Conservation (phyloP, 1,284 basidiomycete species). For the Fomitopsis palustris region DNA sequence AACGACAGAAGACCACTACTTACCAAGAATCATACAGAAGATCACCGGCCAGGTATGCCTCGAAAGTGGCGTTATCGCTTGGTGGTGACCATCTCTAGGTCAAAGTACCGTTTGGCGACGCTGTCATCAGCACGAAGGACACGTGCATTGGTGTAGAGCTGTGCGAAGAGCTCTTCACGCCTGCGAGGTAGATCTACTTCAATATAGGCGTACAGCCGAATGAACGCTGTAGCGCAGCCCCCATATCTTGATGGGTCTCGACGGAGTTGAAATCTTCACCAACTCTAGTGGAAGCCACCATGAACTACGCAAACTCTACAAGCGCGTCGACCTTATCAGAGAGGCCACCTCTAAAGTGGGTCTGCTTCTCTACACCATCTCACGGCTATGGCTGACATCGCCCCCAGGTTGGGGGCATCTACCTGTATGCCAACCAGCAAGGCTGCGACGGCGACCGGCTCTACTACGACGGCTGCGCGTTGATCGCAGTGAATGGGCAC, state of each 20-base stretch:
- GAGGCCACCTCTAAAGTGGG: conserved; percentile 92
- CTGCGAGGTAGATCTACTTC: conserved; percentile 63
- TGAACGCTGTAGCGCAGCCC: conserved; percentile 51
- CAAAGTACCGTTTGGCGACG: conserved; percentile 94
- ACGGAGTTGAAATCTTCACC: conserved; percentile 98
- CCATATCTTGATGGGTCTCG: conserved; percentile 94
- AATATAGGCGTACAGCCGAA: neutral
- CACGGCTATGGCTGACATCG: neutral
- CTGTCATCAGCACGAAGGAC: conserved; percentile 89
- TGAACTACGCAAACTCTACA: conserved; percentile 91
- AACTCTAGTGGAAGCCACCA: conserved; percentile 98
- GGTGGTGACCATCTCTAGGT: conserved; percentile 36
- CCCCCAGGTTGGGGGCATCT: conserved; percentile 86
- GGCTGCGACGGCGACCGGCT: conserved; percentile 97
- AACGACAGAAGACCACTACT: conserved; percentile 84
- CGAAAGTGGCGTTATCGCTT: too few species aligned
- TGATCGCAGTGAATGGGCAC: conserved; percentile 93
- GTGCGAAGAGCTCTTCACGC: conserved; percentile 97
- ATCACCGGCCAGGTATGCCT: conserved; percentile 80
- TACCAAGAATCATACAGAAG: conserved; percentile 83
- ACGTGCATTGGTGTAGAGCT: conserved; percentile 95
- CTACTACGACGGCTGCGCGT: conserved; percentile 96
- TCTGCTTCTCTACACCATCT: neutral
- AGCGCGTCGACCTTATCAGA: conserved; percentile 91
- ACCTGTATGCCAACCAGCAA: conserved; percentile 98